Base-by-base conservation (phyloP, 192 early-diverging fungal genomes). In the Rhizophlyctis rosea region DNA sequence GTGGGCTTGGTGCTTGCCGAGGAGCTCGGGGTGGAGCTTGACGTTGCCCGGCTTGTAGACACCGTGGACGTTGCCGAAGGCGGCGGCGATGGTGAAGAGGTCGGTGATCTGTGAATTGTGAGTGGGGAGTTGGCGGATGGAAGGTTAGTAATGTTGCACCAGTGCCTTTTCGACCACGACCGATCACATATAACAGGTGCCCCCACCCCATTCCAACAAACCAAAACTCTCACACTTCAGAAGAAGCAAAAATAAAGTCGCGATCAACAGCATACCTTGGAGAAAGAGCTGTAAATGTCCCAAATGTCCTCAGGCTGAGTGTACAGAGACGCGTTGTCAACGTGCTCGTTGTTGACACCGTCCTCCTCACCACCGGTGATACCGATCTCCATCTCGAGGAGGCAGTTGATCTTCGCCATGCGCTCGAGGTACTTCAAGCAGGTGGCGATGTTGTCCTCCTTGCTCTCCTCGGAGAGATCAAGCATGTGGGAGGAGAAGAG, bases 401-500 rank as follows among this genome's bases (percentile, higher is more conserved):
- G 83, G 64, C 85, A 85, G 72, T 90, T 86, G 67, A 96, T 91
- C 34, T 83, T 78, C 27, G 89, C 86, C 88, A 95, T 93, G 65
- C 93, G 90, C 79, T 90, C 76, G 69, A 97, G 80, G 82, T 97
- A 97, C 81, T 91, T 84, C 69, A 87, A 78, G 74, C 90, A 94
- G 58, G 76, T 92, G 54, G 81, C 81, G 58, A 97, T 95, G 86
- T 97, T 97, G 71, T 94, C 88, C 64, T 90, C 89, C 85, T 93
- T 94, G 73, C 87, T 77, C 54, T 96, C 92, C 63, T 95, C 95
- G 16, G 90, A 92, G 44, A 97, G 86, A 84, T 97, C 95, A 54
- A 98, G 85, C 95, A 98, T 98, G 83, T 98, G 95, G 61, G 93
- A 95, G 21, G 91, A 93, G 87, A 94, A 97, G 64, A 97, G 88